These are phyloP conservation scores for Diaporthe vexans DNA, from an alignment of 2,329 filamentous ascomycete genomes.

Conservation along the genomic window DNA sequence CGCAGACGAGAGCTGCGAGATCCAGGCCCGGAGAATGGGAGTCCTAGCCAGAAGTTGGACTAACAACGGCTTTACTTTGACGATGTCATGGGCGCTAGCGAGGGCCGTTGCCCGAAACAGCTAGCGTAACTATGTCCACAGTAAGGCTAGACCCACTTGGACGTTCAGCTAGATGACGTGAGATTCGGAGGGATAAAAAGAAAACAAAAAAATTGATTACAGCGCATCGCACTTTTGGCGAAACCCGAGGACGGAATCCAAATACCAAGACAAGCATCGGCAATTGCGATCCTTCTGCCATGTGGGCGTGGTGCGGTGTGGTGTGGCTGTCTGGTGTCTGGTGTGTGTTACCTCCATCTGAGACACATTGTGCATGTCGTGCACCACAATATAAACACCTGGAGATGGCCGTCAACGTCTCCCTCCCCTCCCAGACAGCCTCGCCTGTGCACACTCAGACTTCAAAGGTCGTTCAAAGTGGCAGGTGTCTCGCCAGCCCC, in stretches of 20 bases:
- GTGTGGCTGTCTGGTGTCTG: constrained; percentile 2
- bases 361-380: constrained; percentile 6
- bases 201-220: neutral
- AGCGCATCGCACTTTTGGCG: neutral
- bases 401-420: neutral
- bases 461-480: too few relatives aligned
- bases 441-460: neutral
- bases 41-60: constrained; percentile 8
- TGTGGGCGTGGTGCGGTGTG: neutral
- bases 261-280: constrained; percentile 20
- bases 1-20: neutral
- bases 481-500: neutral
- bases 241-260: neutral
- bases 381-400: constrained; percentile 4
- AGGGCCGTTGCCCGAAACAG: neutral
- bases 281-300: constrained; percentile 16
- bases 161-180: constrained; percentile 29
- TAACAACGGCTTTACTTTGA: constrained; percentile 12
- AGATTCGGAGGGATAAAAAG: neutral
- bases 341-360: constrained; percentile 21
- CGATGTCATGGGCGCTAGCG: neutral
- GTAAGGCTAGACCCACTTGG: constrained; percentile 18
- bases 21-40: neutral
- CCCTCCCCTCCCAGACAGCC: neutral
- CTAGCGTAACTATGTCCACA: neutral